phyloP scores from a whole-genome alignment of 139 green algal genomes.

The Coccomyxa sp. region DNA sequence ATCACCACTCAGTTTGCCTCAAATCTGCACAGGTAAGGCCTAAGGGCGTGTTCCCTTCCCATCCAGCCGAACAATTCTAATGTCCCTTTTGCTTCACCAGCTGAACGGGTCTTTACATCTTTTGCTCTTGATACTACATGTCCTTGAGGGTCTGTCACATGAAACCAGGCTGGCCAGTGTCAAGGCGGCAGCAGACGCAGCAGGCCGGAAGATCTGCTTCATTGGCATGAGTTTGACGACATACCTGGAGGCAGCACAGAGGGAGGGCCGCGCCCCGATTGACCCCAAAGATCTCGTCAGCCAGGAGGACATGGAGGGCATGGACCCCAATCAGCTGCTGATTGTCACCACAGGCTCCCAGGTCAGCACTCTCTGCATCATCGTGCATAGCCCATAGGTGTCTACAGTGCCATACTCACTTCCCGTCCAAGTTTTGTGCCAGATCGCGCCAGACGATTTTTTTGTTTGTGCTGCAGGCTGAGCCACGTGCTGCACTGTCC shows the following conservation, averaged over 20 bases:
- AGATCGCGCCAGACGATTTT: background rate
- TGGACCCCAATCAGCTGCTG: slow-evolving; percentile 83
- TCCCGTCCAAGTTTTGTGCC: too few species aligned
- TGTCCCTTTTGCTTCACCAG: too few species aligned
- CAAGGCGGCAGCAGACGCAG: slow-evolving; percentile 90
- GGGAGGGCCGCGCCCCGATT: slow-evolving; percentile 67
- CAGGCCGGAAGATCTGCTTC: slow-evolving; percentile 84
- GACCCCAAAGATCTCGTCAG: slow-evolving; percentile 72
- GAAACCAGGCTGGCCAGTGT: slow-evolving; percentile 58
- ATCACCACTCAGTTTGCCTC: slow-evolving; percentile 94
- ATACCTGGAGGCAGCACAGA: slow-evolving; percentile 91
- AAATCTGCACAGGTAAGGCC: slow-evolving; percentile 71
- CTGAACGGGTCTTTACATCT: too few species aligned
- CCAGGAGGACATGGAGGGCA: slow-evolving; percentile 58
- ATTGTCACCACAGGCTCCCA: slow-evolving; percentile 78
- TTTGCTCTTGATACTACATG: background rate
- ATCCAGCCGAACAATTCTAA: too few species aligned
- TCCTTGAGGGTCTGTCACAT: background rate
- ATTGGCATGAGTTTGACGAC: slow-evolving; percentile 84
- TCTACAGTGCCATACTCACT: too few species aligned
- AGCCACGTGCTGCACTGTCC: slow-evolving; percentile 81
- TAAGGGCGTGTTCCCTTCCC: background rate
- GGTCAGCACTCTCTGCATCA: slow-evolving; percentile 5
- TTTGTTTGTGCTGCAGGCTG: slow-evolving; percentile 51
- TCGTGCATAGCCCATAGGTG: background rate